Conservation (phyloP, 192 early-diverging fungal species). For the Diversispora eburnea region DNA sequence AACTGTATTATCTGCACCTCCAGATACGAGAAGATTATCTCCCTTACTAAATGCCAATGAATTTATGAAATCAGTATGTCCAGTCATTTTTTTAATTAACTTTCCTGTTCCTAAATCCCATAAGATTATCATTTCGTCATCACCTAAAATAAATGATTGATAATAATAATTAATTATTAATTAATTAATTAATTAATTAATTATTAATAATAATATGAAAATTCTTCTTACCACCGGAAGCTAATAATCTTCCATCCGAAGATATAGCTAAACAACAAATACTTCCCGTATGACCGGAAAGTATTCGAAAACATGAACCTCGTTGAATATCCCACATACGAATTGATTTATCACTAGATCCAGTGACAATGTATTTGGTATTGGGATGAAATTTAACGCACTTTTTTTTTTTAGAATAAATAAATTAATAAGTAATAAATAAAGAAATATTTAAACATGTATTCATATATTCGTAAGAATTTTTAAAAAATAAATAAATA, state of each 20-base stretch:
- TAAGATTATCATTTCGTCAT: slow-evolving; percentile 73
- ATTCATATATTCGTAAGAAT: slow-evolving; percentile 47
- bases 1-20: slow-evolving; percentile 85
- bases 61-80: slow-evolving; percentile 81
- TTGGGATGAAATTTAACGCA: slow-evolving; percentile 95
- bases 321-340: slow-evolving; percentile 93
- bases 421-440: slow-evolving; percentile 45
- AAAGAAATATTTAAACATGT: no score
- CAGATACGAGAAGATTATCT: slow-evolving; percentile 76
- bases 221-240: slow-evolving; percentile 68
- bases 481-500: neutral
- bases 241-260: slow-evolving; percentile 86
- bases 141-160: slow-evolving; percentile 54
- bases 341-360: slow-evolving; percentile 82
- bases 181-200: neutral
- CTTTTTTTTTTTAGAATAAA: slow-evolving; percentile 74
- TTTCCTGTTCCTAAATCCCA: slow-evolving; percentile 91
- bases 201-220: neutral
- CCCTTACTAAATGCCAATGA: slow-evolving; percentile 83
- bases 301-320: slow-evolving; percentile 84
- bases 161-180: neutral
- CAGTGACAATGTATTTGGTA: slow-evolving; percentile 90
- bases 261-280: slow-evolving; percentile 86
- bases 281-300: slow-evolving; percentile 81
- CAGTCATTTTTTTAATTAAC: slow-evolving; percentile 77